Evolutionary conservation across 352 stramenopile species (phyloP).

Genomic region (Aphanomyces euteiches): DNA sequence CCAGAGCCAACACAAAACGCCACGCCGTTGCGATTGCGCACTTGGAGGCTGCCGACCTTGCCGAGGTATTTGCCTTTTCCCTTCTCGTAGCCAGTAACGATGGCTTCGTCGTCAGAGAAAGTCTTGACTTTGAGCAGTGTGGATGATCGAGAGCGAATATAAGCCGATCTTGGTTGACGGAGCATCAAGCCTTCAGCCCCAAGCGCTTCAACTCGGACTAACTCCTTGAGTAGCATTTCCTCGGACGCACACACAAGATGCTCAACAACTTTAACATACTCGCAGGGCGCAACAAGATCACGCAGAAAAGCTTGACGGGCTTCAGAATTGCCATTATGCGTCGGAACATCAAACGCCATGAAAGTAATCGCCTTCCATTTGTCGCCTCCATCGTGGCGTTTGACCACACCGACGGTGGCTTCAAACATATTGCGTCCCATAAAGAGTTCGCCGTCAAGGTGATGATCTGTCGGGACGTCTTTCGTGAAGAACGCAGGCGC

Average conservation of each 20-base stretch:
- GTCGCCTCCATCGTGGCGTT: conserved; percentile 42
- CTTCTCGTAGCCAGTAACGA: conserved; percentile 58
- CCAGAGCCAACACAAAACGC: conserved; percentile 70
- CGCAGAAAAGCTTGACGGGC: conserved; percentile 47
- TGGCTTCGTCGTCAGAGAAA: conserved; percentile 65
- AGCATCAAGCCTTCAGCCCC: conserved; percentile 74
- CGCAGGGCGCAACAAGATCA: conserved; percentile 38
- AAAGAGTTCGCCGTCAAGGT: conserved; percentile 73
- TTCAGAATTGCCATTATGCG: conserved; percentile 48
- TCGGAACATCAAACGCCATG: conserved; percentile 64
- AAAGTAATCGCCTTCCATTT: conserved; percentile 61
- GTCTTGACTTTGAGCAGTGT: conserved; percentile 77
- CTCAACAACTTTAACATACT: conserved; percentile 58
- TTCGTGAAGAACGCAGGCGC: conserved; percentile 58
- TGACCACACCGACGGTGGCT: conserved; percentile 57
- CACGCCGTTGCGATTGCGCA: conserved; percentile 59
- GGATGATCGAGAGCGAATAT: conserved; percentile 45
- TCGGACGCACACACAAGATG: conserved; percentile 54
- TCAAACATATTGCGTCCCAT: conserved; percentile 59
- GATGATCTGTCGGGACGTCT: conserved; percentile 50
- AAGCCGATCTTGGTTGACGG: conserved; percentile 51
- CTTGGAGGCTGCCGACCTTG: conserved; percentile 54
- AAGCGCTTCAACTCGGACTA: conserved; percentile 57
- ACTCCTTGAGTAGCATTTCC: conserved; percentile 47
- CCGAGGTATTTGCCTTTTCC: conserved; percentile 66